A percentile compares a stretch with the other conserved stretches of the same genome.
phyloP scores from a whole-genome alignment of 192 early-diverging fungal species.

The Backusella australiensis region DNA sequence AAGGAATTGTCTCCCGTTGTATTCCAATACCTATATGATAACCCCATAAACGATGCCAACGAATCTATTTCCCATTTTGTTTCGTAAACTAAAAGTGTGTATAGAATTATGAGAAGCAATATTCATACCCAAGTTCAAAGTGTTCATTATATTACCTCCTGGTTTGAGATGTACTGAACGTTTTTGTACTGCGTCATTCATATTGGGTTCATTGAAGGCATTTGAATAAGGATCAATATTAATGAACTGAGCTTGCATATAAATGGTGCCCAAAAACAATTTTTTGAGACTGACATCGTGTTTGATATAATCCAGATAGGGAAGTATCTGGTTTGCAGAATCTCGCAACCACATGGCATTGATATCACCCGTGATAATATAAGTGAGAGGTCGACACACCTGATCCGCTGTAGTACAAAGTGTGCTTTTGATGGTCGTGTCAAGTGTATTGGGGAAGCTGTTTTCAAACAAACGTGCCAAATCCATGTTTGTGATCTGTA shows the following conservation, averaged over 20 bases:
- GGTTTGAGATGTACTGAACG: conserved; percentile 20
- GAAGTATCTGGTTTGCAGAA: conserved; percentile 63
- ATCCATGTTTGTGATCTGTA: conserved; percentile 49
- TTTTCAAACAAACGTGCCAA: conserved; percentile 57
- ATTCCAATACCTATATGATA: conserved; percentile 52
- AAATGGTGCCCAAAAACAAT: conserved; percentile 54
- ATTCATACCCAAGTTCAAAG: conserved; percentile 10
- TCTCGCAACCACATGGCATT: conserved; percentile 72
- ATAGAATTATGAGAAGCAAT: neutral
- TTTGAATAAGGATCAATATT: conserved; percentile 52
- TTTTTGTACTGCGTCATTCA: neutral
- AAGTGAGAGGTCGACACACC: conserved; percentile 45
- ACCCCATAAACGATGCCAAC: conserved; percentile 58
- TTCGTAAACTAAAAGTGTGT: conserved; percentile 43
- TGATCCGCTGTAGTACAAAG: conserved; percentile 37
- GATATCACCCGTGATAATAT: conserved; percentile 69
- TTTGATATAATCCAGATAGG: conserved; percentile 48
- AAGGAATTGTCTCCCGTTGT: conserved; percentile 44
- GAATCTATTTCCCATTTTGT: conserved; percentile 69
- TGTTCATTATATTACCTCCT: conserved; percentile 24
- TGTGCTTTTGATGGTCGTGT: conserved; percentile 45
- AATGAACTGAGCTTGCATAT: conserved; percentile 51
- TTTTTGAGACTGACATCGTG: conserved; percentile 39
- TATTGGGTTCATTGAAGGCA: conserved; percentile 46
- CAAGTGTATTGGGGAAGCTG: conserved; percentile 62